Evolutionary conservation across 129 eudicot species (phyloP).

Genomic region (Lactuca saligna): DNA sequence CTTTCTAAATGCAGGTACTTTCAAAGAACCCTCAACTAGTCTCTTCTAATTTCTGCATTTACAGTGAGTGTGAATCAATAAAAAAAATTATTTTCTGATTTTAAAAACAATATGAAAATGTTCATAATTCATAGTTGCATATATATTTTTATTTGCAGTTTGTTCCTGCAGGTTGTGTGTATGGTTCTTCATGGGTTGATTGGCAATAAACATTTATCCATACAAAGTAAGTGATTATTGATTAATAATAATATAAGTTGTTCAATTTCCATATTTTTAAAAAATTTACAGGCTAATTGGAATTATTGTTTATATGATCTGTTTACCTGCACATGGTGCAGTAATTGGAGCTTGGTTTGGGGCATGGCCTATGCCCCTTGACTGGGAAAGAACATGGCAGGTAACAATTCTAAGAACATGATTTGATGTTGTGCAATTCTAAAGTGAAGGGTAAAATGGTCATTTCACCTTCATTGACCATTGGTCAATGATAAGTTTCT

Average conservation of each 20-base stretch:
- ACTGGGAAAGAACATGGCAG: too few relatives aligned
- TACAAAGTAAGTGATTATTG: slow-evolving; percentile 50
- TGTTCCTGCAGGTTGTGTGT: slow-evolving; percentile 80
- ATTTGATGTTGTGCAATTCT: too few relatives aligned
- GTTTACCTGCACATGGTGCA: slow-evolving; percentile 89
- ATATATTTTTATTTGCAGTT: slow-evolving; percentile 41
- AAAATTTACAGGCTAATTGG: slow-evolving; percentile 52
- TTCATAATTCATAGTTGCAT: too few relatives aligned
- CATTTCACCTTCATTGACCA: too few relatives aligned
- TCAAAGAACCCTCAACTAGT: too few relatives aligned
- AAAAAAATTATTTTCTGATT: neutral
- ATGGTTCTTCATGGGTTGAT: slow-evolving; percentile 81
- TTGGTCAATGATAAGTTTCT: too few relatives aligned
- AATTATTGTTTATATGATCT: slow-evolving; percentile 58
- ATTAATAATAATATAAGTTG: slow-evolving; percentile 8
- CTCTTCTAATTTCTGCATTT: too few relatives aligned
- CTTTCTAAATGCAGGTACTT: too few relatives aligned
- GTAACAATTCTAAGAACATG: too few relatives aligned
- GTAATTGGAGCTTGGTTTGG: slow-evolving; percentile 85
- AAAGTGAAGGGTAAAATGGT: too few relatives aligned
- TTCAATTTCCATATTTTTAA: neutral
- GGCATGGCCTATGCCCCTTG: too few relatives aligned
- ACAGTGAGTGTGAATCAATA: slow-evolving; percentile 56
- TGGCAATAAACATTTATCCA: slow-evolving; percentile 83
- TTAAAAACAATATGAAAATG: slow-evolving; percentile 2